A percentile compares a stretch with the other conserved stretches of the same genome.
These are phyloP conservation scores for Glomus cerebriforme DNA, from an alignment of 192 early-diverging fungal species.

Conservation along the genomic window DNA sequence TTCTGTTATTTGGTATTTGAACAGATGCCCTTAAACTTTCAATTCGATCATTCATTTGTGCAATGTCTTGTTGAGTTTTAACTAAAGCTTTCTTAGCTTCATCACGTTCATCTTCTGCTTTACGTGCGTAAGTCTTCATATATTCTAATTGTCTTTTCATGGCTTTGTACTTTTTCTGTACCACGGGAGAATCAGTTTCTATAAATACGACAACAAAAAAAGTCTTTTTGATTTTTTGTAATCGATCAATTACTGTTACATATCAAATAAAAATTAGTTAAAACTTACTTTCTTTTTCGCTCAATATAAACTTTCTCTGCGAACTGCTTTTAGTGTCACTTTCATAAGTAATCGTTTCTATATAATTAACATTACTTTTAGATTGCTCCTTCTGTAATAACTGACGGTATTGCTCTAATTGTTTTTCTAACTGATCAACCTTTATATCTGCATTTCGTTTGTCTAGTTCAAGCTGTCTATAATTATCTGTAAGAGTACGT, in stretches of 20 bases:
- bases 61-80: not conserved
- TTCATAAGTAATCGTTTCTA: not conserved
- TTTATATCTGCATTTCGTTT: no score
- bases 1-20: not conserved
- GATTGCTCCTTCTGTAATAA: not conserved
- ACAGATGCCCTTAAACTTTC: not conserved
- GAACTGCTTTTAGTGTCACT: not conserved
- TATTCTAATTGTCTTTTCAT: not conserved
- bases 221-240: constrained; percentile 2
- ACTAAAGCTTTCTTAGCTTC: not conserved
- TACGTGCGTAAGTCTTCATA: not conserved
- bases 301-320: not conserved
- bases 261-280: not conserved
- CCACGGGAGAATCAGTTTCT: not conserved
- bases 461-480: no score
- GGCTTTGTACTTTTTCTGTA: not conserved
- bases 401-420: not conserved
- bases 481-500: no score
- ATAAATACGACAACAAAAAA: not conserved
- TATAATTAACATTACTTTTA: no score
- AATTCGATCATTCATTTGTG: constrained; percentile 3
- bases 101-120: constrained; percentile 14
- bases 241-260: not conserved
- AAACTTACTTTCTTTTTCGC: not conserved
- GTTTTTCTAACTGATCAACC: not conserved